phyloP scores from a whole-genome alignment of 2,329 filamentous ascomycete species.

The Arthrinium phaeospermum region DNA sequence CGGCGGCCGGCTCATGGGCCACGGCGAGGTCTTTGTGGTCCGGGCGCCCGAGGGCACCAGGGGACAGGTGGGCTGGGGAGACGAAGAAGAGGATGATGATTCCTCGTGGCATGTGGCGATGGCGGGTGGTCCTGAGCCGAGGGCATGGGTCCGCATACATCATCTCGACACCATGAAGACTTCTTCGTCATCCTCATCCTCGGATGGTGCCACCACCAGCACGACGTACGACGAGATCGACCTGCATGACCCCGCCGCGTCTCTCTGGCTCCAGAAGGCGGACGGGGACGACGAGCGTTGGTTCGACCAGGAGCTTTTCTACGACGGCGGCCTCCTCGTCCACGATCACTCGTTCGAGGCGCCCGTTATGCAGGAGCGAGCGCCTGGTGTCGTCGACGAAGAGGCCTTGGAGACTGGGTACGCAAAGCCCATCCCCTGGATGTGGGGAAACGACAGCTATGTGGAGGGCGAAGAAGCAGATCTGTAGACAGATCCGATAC shows the following conservation, averaged over 20 bases:
- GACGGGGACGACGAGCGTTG: conserved; percentile 25
- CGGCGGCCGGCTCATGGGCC: neutral
- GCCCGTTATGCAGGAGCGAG: conserved; percentile 25
- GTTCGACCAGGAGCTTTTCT: conserved; percentile 33
- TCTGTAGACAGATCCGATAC: neutral
- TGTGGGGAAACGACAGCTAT: neutral
- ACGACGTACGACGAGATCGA: conserved; percentile 10
- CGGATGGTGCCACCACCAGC: neutral
- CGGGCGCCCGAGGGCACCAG: conserved; percentile 26
- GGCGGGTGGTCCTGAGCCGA: conserved; percentile 19
- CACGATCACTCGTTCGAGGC: conserved; percentile 26
- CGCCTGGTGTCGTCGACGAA: conserved; percentile 26
- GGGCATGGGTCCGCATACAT: conserved; percentile 6
- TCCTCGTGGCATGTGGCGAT: conserved; percentile 17
- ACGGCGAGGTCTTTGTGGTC: conserved; percentile 24
- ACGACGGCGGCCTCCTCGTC: conserved; percentile 20
- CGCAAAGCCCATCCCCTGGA: neutral
- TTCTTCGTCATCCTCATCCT: neutral
- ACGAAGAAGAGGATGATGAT: neutral
- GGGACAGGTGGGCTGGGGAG: conserved; percentile 30
- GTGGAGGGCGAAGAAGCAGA: neutral
- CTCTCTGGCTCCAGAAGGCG: conserved; percentile 12
- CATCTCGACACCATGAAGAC: neutral
- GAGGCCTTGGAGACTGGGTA: conserved; percentile 25
- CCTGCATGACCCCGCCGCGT: neutral